These are phyloP conservation scores for Pleurotus tuoliensis DNA, from an alignment of 768 basidiomycete species.

Conservation along the genomic window DNA sequence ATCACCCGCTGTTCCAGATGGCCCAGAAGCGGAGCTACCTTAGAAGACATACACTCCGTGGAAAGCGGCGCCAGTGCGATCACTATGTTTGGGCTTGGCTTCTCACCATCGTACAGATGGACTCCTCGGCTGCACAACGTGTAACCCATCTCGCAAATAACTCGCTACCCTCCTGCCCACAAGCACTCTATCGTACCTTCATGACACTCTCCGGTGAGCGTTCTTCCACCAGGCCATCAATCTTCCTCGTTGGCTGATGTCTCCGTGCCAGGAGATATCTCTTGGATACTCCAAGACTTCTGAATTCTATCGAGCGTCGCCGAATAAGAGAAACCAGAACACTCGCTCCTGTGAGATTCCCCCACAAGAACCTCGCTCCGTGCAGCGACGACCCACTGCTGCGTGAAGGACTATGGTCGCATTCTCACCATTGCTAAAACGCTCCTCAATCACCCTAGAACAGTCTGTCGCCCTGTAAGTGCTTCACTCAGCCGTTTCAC, in stretches of 20 bases:
- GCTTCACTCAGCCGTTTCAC: too few relatives aligned
- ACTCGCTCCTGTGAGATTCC: neutral
- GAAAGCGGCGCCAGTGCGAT: neutral
- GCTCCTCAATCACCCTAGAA: neutral
- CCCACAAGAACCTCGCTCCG: neutral
- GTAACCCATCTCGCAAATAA: neutral
- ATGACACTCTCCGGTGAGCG: neutral
- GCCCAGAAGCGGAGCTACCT: neutral
- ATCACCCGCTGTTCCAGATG: neutral
- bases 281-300: neutral
- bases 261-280: neutral
- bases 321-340: neutral
- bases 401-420: neutral
- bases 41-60: neutral
- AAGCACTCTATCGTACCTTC: neutral
- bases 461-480: neutral
- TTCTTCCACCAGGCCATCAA: neutral
- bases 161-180: too few relatives aligned
- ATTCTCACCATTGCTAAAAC: neutral
- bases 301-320: neutral
- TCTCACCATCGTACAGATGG: neutral
- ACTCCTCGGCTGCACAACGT: neutral
- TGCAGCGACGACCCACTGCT: neutral
- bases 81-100: neutral
- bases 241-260: neutral